phyloP scores from a whole-genome alignment of 805 yeast species.

The Dipodascopsis tothii region DNA sequence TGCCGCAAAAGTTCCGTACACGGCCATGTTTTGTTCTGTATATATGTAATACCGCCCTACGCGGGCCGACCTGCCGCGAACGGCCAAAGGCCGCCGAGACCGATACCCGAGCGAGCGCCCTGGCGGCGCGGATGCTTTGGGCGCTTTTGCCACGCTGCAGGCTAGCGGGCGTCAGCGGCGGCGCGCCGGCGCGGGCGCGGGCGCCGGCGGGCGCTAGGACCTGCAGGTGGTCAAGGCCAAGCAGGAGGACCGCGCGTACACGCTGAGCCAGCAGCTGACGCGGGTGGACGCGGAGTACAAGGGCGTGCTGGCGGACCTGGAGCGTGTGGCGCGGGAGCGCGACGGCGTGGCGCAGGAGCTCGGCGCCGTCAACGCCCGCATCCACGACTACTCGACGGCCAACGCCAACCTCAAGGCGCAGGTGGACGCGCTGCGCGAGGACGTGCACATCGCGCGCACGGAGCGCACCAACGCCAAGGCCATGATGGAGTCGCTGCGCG shows the following conservation, averaged over 20 bases:
- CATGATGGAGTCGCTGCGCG: slow-evolving; percentile 44
- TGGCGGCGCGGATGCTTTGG: too few relatives aligned
- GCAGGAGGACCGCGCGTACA: slow-evolving; percentile 19
- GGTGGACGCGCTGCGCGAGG: slow-evolving; percentile 36
- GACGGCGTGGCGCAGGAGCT: slow-evolving; percentile 26
- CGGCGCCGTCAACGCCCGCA: slow-evolving; percentile 36
- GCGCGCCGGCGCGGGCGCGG: too few relatives aligned
- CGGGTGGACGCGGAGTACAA: slow-evolving; percentile 13
- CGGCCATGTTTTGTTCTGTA: not conserved
- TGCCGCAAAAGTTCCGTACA: slow-evolving; percentile 1
- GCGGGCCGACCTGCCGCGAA: too few relatives aligned
- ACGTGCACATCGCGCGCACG: slow-evolving; percentile 28
- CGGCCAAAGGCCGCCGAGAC: too few relatives aligned
- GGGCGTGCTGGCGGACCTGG: slow-evolving; percentile 6
- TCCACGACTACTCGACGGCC: slow-evolving; percentile 36
- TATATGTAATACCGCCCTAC: too few relatives aligned
- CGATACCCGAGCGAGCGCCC: too few relatives aligned
- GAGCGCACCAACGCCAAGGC: slow-evolving; percentile 34
- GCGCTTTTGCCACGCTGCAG: too few relatives aligned
- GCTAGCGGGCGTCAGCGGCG: too few relatives aligned
- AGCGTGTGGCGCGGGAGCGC: slow-evolving; percentile 35
- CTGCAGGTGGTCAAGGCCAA: slow-evolving; percentile 7
- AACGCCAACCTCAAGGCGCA: slow-evolving; percentile 38
- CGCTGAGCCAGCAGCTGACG: slow-evolving; percentile 28
- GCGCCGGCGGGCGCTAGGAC: too few relatives aligned